phyloP scores from a whole-genome alignment of 148 eudicot species.

The Fallopia convolvulus region DNA sequence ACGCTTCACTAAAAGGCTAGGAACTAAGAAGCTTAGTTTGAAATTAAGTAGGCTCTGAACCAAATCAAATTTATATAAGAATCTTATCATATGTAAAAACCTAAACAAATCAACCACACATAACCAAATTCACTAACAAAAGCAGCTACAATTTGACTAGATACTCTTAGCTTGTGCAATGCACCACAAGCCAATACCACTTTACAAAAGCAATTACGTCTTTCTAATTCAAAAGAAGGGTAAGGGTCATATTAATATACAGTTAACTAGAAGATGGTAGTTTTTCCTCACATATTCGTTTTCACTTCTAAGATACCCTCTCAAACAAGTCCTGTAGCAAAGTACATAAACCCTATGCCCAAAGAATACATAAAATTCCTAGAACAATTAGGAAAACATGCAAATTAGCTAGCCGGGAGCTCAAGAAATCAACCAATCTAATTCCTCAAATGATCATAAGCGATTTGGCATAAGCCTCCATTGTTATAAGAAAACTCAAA shows the following conservation, averaged over 20 bases:
- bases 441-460: neutral
- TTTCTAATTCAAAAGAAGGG: neutral
- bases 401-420: neutral
- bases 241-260: neutral
- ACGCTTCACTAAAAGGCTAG: too few species aligned
- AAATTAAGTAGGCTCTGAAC: neutral
- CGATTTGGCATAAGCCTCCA: neutral
- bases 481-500: neutral
- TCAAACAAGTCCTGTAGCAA: too few species aligned
- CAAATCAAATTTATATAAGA: neutral
- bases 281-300: neutral
- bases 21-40: neutral
- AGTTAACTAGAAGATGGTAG: neutral
- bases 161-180: neutral
- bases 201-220: neutral
- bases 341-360: neutral
- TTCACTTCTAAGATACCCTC: neutral
- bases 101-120: neutral
- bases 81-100: neutral
- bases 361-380: neutral
- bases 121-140: neutral
- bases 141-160: neutral
- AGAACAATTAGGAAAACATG: neutral
- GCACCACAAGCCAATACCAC: neutral
- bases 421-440: neutral